Evolutionary conservation across 768 basidiomycete species (phyloP).

Genomic region (Amanita thiersii): DNA sequence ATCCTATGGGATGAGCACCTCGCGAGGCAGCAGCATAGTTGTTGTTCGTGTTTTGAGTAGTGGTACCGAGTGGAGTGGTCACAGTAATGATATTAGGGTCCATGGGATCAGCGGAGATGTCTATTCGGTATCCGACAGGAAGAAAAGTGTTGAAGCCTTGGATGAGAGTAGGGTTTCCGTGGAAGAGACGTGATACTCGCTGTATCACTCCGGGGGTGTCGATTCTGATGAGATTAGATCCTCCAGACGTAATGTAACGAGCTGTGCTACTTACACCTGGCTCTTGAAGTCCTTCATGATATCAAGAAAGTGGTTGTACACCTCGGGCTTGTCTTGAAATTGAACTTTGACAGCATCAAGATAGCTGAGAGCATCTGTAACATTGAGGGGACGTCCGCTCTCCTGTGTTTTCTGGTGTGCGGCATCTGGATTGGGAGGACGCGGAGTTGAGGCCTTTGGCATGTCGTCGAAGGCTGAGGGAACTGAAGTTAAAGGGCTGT

Average conservation of each 20-base stretch:
- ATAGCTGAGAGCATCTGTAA: slow-evolving; percentile 89
- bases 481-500: not conserved
- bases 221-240: slow-evolving; percentile 47
- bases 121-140: slow-evolving; percentile 90
- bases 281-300: slow-evolving; percentile 99
- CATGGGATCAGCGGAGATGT: slow-evolving; percentile 63
- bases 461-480: slow-evolving; percentile 1
- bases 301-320: slow-evolving; percentile 91
- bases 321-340: slow-evolving; percentile 84
- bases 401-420: slow-evolving; percentile 21
- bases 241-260: slow-evolving; percentile 11
- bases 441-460: slow-evolving; percentile 27
- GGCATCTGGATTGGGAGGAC: slow-evolving; percentile 26
- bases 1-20: slow-evolving; percentile 15
- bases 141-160: slow-evolving; percentile 98
- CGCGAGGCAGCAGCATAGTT: slow-evolving; percentile 18
- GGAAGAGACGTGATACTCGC: slow-evolving; percentile 88
- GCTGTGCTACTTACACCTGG: slow-evolving; percentile 54
- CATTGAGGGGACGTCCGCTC: slow-evolving; percentile 70
- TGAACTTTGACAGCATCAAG: slow-evolving; percentile 92
- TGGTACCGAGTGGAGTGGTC: slow-evolving; percentile 70
- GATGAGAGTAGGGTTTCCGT: slow-evolving; percentile 83
- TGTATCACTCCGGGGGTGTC: slow-evolving; percentile 97
- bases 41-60: slow-evolving; percentile 54
- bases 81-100: slow-evolving; percentile 73